These are phyloP conservation scores for Saccharomyces jurei DNA, from an alignment of 805 yeast species.

Conservation along the genomic window DNA sequence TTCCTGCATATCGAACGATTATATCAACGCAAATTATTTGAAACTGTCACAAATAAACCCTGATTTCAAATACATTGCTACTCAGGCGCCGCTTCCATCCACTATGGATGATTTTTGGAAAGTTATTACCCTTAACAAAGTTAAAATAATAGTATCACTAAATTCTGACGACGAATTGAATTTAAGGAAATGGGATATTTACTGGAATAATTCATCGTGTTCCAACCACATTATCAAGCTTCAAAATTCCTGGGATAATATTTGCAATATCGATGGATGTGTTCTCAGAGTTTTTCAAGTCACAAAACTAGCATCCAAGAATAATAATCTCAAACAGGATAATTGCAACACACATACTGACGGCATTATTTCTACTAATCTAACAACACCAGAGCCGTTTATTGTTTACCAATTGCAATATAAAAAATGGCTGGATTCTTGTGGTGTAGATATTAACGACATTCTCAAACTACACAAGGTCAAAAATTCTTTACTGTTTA, in stretches of 20 bases:
- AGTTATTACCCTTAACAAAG: constrained; percentile 55
- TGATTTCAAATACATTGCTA: constrained; percentile 55
- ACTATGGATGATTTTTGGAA: constrained; percentile 90
- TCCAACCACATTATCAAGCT: constrained; percentile 30
- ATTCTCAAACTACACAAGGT: constrained; percentile 27
- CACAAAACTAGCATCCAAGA: neutral
- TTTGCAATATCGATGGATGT: constrained; percentile 27
- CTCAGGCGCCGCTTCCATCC: constrained; percentile 78
- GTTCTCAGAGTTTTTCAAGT: constrained; percentile 29
- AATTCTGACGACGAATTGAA: constrained; percentile 70
- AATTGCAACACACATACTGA: constrained; percentile 11
- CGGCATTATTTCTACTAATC: constrained; percentile 3
- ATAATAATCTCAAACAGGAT: constrained; percentile 16
- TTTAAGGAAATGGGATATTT: constrained; percentile 72
- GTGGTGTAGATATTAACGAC: constrained; percentile 41
- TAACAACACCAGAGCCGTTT: constrained; percentile 24
- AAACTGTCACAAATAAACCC: constrained; percentile 33
- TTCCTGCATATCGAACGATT: constrained; percentile 37
- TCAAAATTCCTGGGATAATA: constrained; percentile 24
- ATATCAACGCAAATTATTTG: constrained; percentile 83
- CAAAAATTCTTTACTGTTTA: constrained; percentile 22
- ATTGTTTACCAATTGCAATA: constrained; percentile 66
- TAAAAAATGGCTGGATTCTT: constrained; percentile 79
- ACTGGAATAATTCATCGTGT: constrained; percentile 49
- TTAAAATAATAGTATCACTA: constrained; percentile 67